Evolutionary conservation across 2,329 filamentous ascomycete genomes (phyloP).

Genomic region (Hymenoscyphus occultus): DNA sequence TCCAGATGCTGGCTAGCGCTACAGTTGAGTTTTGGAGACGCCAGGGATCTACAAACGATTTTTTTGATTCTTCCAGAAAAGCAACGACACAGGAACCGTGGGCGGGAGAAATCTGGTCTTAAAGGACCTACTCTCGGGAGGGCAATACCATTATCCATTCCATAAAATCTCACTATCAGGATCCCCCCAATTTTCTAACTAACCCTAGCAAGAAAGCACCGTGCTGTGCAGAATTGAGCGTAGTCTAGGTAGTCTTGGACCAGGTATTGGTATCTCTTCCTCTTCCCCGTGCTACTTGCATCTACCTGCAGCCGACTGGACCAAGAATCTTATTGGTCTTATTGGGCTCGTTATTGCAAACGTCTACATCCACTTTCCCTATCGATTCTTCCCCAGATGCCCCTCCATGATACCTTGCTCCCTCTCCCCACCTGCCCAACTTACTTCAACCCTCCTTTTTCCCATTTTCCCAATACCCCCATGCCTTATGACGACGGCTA

Average conservation of each 20-base stretch:
- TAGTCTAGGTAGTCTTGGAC: slow-evolving; percentile 5
- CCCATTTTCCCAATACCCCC: slow-evolving; percentile 10
- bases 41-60: slow-evolving; percentile 16
- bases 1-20: slow-evolving; percentile 7
- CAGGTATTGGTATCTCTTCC: slow-evolving; percentile 23
- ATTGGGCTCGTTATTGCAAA: slow-evolving; percentile 25
- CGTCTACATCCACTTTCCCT: slow-evolving; percentile 12
- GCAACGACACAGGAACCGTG: slow-evolving; percentile 13
- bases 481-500: slow-evolving; percentile 29
- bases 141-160: not conserved
- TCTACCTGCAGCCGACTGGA: slow-evolving; percentile 26
- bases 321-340: slow-evolving; percentile 3
- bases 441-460: slow-evolving; percentile 22
- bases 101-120: slow-evolving; percentile 9
- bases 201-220: slow-evolving; percentile 3
- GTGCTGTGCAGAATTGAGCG: slow-evolving; percentile 1
- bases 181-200: not conserved
- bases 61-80: slow-evolving; percentile 25
- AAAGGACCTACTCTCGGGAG: not conserved
- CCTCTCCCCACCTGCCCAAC: slow-evolving; percentile 27
- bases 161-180: not conserved
- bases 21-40: slow-evolving; percentile 8
- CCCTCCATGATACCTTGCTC: slow-evolving; percentile 22
- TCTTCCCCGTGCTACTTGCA: slow-evolving; percentile 14
- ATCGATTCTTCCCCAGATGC: slow-evolving; percentile 23